These are phyloP conservation scores for Triangularia verruculosa DNA, from an alignment of 2,329 filamentous ascomycete genomes.

Conservation along the genomic window DNA sequence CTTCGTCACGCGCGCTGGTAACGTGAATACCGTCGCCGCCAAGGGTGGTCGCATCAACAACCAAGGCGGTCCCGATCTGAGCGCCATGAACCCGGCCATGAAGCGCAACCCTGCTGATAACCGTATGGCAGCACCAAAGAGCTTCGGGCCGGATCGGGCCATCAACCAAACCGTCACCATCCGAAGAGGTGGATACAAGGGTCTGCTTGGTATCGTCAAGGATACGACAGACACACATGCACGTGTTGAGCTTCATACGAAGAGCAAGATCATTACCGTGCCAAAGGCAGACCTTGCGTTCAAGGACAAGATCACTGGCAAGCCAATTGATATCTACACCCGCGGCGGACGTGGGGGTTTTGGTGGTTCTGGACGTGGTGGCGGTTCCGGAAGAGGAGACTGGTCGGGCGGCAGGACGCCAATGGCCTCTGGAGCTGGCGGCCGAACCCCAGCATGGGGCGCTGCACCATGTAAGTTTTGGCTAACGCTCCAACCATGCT, in stretches of 20 bases:
- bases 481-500: too few species aligned
- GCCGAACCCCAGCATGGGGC: conserved; percentile 76
- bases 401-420: conserved; percentile 71
- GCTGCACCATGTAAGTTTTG: conserved; percentile 58
- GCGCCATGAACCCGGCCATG: conserved; percentile 87
- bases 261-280: conserved; percentile 86
- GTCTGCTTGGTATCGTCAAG: conserved; percentile 90
- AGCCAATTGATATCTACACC: conserved; percentile 67
- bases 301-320: conserved; percentile 79
- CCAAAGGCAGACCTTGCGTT: conserved; percentile 78
- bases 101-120: conserved; percentile 63
- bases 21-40: conserved; percentile 87
- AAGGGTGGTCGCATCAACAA: conserved; percentile 79
- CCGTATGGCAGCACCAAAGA: conserved; percentile 63
- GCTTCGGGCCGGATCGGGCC: conserved; percentile 75
- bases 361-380: conserved; percentile 38
- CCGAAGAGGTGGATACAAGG: conserved; percentile 84
- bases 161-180: conserved; percentile 92
- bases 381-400: conserved; percentile 41
- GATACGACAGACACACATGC: conserved; percentile 84
- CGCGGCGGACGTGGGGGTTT: conserved; percentile 41
- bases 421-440: conserved; percentile 55
- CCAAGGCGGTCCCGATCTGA: conserved; percentile 69
- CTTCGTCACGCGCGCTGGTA: conserved; percentile 81
- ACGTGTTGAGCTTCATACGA: conserved; percentile 89